Evolutionary conservation across 2,329 filamentous ascomycete species (phyloP), one percentile per base, ranked within the genome.

Genomic region (Pseudogymnoascus sp.): DNA sequence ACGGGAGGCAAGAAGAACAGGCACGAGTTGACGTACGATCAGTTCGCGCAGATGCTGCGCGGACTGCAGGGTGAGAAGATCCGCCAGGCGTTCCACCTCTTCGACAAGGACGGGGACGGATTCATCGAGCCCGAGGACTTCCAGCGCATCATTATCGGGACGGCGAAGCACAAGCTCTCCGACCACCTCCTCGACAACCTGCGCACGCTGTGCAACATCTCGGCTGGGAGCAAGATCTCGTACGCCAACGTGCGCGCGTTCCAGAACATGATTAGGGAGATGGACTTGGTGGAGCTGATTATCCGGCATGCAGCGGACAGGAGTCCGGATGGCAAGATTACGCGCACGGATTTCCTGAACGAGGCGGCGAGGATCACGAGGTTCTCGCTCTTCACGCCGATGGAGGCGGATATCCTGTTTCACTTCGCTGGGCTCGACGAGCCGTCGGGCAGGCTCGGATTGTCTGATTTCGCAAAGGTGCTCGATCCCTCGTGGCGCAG

Each of bases 401-500:
- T 97, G 92, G 94, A 99, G 77, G 92, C 93, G 41, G 94, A 99
- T 72, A 96, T 99, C 66, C 84, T 99, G 41, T 99, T 99, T 81
- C 94, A 97, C 78, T 99, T 99, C 75, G 94, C 94, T 65, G 91
- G 92, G 65, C 82, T 97, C 62, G 91, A 97, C 72, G 88, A 94
- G 70, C 89, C 91, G 2, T 93, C 92, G 1, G 94, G 92, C 19
- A 84, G 91, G 59, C 84, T 99, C 1, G 85, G 89, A 33, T 80
- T 96, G 49, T 78, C 78, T 65, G 92, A 97, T 76, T 99, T 99
- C 73, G 86, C 91, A 69, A 96, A 96, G 77, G 94, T 99, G 21
- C 85, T 99, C 59, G 94, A 99, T 73, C 86, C 94, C 0, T 91
- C 91, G 45, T 99, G 93, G 92, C 87, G 91, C 68, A 86, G 84